These are phyloP conservation scores for Achaetomiella virescens DNA, from an alignment of 495 filamentous ascomycete species.

Conservation along the genomic window DNA sequence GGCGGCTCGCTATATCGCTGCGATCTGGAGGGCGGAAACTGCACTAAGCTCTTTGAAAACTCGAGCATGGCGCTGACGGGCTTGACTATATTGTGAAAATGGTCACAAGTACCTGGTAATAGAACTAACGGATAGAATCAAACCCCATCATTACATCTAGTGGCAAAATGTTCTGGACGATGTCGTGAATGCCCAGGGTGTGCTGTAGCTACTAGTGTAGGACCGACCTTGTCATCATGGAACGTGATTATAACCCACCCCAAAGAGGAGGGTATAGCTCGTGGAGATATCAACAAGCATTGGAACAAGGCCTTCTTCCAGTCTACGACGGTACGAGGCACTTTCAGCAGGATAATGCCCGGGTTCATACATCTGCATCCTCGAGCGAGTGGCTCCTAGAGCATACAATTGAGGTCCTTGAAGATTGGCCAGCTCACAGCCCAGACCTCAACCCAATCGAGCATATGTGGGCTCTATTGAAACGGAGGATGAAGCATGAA, in stretches of 20 bases:
- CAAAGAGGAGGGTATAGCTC: background rate
- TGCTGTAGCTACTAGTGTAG: too few species aligned
- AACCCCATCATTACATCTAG: too few species aligned
- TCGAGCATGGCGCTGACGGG: too few species aligned
- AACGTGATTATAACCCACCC: background rate
- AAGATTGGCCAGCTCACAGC: background rate
- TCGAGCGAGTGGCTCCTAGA: background rate
- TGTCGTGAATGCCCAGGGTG: too few species aligned
- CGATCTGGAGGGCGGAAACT: too few species aligned
- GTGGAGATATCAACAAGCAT: background rate
- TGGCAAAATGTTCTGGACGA: too few species aligned
- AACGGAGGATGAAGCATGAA: background rate
- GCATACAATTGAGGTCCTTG: background rate
- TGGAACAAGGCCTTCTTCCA: background rate
- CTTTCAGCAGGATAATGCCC: background rate
- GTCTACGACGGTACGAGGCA: background rate
- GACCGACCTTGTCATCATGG: background rate
- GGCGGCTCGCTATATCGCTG: too few species aligned
- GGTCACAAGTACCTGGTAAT: too few species aligned
- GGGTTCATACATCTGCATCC: background rate
- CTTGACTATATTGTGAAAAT: too few species aligned
- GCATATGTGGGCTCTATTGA: background rate
- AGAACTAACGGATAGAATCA: too few species aligned
- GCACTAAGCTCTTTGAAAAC: too few species aligned
- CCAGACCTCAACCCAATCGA: background rate